Evolutionary conservation across 2,329 filamentous ascomycete genomes (phyloP).

Genomic region (Emericellopsis cladophorae): DNA sequence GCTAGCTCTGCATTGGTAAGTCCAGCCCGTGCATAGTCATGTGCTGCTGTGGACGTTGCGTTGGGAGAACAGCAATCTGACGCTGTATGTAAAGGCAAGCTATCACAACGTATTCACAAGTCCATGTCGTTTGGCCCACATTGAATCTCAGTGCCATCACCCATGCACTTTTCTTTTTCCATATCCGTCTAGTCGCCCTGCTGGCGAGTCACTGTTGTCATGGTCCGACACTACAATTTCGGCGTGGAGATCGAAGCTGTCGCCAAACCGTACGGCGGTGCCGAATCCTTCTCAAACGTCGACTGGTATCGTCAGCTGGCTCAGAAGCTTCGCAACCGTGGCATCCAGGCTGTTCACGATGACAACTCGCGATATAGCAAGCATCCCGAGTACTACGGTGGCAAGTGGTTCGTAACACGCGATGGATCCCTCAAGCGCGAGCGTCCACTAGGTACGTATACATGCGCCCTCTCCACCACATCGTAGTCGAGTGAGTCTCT

Average conservation of each 20-base stretch:
- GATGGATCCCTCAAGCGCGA: slow-evolving; percentile 25
- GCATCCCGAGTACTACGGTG: slow-evolving; percentile 26
- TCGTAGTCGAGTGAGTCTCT: too few relatives aligned
- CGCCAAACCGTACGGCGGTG: slow-evolving; percentile 21
- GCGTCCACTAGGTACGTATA: slow-evolving; percentile 17
- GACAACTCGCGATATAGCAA: slow-evolving; percentile 25
- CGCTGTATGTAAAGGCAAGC: too few relatives aligned
- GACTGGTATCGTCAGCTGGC: slow-evolving; percentile 27
- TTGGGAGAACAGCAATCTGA: too few relatives aligned
- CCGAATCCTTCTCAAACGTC: slow-evolving; percentile 21
- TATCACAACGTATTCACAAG: too few relatives aligned
- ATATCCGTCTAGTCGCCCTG: too few relatives aligned
- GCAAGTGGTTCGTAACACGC: slow-evolving; percentile 27
- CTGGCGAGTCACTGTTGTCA: slow-evolving; percentile 3
- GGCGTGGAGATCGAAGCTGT: slow-evolving; percentile 25
- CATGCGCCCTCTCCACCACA: not conserved
- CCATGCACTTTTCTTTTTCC: too few relatives aligned
- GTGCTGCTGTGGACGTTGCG: too few relatives aligned
- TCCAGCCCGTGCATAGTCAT: too few relatives aligned
- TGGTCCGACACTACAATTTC: slow-evolving; percentile 24
- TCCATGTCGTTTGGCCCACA: too few relatives aligned
- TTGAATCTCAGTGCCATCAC: too few relatives aligned
- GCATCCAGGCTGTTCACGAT: slow-evolving; percentile 22
- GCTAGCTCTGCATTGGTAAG: too few relatives aligned
- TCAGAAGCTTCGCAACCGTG: slow-evolving; percentile 22